These are phyloP conservation scores for Solidago caesia DNA, from an alignment of 129 eudicot species.

Conservation along the genomic window DNA sequence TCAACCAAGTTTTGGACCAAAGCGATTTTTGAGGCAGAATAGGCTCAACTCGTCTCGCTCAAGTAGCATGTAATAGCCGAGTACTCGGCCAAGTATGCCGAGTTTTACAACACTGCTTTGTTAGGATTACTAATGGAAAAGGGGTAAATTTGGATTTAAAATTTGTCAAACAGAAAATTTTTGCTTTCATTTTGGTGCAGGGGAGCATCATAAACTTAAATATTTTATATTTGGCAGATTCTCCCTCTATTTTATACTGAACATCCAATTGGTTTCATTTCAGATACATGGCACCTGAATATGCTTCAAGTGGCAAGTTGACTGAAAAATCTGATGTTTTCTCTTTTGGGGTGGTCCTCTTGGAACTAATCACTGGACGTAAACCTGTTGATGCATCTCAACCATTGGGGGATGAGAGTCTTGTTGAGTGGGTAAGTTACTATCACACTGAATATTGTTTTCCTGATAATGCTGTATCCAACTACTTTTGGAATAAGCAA, in stretches of 20 bases:
- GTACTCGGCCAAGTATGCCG: too few species aligned
- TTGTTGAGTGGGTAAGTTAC: slow-evolving; percentile 80
- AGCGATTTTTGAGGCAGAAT: too few species aligned
- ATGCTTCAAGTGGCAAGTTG: slow-evolving; percentile 88
- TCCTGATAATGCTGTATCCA: not conserved
- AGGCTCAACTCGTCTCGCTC: too few species aligned
- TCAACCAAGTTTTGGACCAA: too few species aligned
- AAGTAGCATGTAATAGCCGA: too few species aligned
- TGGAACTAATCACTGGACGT: slow-evolving; percentile 90
- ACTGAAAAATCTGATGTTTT: slow-evolving; percentile 88
- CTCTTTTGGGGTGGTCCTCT: slow-evolving; percentile 86
- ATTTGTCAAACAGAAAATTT: not conserved
- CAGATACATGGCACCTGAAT: slow-evolving; percentile 98
- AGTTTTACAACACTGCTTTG: too few species aligned
- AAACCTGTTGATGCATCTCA: slow-evolving; percentile 88
- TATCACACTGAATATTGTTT: slow-evolving; percentile 7
- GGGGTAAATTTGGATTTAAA: not conserved
- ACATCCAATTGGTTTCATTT: slow-evolving; percentile 14
- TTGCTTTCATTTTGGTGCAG: not conserved
- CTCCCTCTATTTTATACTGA: not conserved
- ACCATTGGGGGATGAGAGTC: slow-evolving; percentile 78
- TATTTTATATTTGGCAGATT: not conserved
- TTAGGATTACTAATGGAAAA: not conserved
- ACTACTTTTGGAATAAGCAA: slow-evolving; percentile 5
- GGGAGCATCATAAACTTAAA: not conserved